Evolutionary conservation across 73 alveolate species (phyloP).

Genomic region (Tetrahymena malaccensis): DNA sequence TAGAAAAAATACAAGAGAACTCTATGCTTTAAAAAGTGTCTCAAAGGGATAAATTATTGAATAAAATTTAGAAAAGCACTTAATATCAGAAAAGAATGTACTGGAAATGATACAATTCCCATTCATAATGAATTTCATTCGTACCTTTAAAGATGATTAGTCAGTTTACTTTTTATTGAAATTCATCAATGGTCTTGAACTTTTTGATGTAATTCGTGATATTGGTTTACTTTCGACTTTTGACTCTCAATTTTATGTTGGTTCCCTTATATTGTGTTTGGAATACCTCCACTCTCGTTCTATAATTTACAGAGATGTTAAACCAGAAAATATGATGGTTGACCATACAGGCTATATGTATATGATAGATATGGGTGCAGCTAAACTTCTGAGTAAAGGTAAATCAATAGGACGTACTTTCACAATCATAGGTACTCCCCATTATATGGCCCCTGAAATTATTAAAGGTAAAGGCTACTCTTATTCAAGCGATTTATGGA

Average conservation of each 20-base stretch:
- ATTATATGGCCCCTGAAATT: conserved; percentile 71
- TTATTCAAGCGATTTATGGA: conserved; percentile 64
- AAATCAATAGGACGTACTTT: conserved; percentile 32
- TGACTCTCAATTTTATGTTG: conserved; percentile 55
- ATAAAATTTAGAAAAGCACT: conserved; percentile 33
- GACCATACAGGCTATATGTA: conserved; percentile 38
- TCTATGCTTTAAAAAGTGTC: conserved; percentile 53
- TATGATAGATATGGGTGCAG: conserved; percentile 64
- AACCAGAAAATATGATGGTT: conserved; percentile 73
- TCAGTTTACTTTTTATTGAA: conserved; percentile 50
- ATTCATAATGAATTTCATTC: conserved; percentile 52
- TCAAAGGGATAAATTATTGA: conserved; percentile 40
- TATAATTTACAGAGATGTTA: conserved; percentile 61
- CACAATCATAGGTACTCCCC: conserved; percentile 64
- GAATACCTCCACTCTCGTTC: conserved; percentile 61
- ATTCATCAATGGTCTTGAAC: conserved; percentile 53
- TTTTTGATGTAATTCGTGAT: conserved; percentile 62
- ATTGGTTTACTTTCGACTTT: conserved; percentile 41
- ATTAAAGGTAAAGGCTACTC: conserved; percentile 70
- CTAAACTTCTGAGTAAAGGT: conserved; percentile 26
- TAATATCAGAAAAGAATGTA: conserved; percentile 42
- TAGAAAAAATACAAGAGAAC: neutral
- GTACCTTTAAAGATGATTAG: conserved; percentile 52
- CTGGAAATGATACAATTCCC: conserved; percentile 45
- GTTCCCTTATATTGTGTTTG: conserved; percentile 47